phyloP scores from a whole-genome alignment of 2,329 filamentous ascomycete genomes.

The Cryphonectria carpinicola region DNA sequence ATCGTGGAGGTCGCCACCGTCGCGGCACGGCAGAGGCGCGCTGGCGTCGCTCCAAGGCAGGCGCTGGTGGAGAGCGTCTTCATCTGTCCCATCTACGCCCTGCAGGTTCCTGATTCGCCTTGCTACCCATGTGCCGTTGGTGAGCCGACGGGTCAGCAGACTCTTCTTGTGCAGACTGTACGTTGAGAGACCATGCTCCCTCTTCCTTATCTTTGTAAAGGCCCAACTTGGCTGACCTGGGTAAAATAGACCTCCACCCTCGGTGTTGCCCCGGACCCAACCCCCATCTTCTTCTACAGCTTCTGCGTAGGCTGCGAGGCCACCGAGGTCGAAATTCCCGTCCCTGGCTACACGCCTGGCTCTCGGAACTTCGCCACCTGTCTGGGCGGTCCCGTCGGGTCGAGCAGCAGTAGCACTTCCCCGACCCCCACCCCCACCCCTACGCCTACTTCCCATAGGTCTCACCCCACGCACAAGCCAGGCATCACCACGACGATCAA shows the following conservation, averaged over 20 bases:
- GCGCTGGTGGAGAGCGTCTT: not conserved
- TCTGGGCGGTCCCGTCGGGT: not conserved
- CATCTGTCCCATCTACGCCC: not conserved
- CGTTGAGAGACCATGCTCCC: not conserved
- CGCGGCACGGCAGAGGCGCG: not conserved
- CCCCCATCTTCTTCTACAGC: slow-evolving; percentile 11
- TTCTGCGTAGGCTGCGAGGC: not conserved
- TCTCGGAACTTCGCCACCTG: not conserved
- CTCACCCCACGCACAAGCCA: no score
- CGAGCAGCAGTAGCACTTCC: not conserved
- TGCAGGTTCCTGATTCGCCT: not conserved
- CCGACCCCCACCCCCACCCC: not conserved
- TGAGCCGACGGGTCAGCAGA: not conserved
- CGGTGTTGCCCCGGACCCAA: slow-evolving; percentile 1
- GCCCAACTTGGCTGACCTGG: not conserved
- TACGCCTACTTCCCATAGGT: not conserved
- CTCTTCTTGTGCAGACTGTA: not conserved
- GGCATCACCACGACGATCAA: slow-evolving; percentile 13
- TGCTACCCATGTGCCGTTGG: slow-evolving; percentile 8
- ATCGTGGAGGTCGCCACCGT: not conserved
- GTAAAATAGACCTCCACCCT: slow-evolving; percentile 8
- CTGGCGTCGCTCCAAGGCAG: not conserved
- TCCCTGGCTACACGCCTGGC: slow-evolving; percentile 13
- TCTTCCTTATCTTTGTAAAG: not conserved
- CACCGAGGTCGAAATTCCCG: not conserved